phyloP scores from a whole-genome alignment of 306 rosid species.

The Medicago ruthenica region DNA sequence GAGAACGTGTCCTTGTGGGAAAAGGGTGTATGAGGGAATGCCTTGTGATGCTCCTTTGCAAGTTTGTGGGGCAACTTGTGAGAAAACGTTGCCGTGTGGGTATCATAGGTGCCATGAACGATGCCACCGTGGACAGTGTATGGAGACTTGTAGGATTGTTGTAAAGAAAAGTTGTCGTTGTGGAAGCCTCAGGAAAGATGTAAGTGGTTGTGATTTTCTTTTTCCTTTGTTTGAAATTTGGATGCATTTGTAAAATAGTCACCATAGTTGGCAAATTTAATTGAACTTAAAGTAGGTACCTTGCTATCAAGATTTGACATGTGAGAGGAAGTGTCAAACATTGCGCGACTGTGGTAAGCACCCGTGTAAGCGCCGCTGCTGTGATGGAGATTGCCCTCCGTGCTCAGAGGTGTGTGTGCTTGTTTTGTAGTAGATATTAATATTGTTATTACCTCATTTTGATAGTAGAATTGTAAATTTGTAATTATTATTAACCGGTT shows the following conservation, averaged over 20 bases:
- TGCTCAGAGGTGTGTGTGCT: conserved; percentile 82
- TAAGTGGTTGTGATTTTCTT: conserved; percentile 39
- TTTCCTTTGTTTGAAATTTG: conserved; percentile 19
- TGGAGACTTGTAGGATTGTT: conserved; percentile 76
- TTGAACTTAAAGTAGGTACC: conserved; percentile 84
- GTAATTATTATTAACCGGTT: conserved; percentile 25
- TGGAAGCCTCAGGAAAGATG: conserved; percentile 93
- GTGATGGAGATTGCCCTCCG: conserved; percentile 93
- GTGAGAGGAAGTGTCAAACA: conserved; percentile 91
- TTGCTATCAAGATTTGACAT: conserved; percentile 88
- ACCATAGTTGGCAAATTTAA: conserved; percentile 42
- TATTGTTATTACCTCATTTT: conserved; percentile 15
- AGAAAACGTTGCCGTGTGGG: conserved; percentile 73
- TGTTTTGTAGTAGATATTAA: conserved; percentile 22
- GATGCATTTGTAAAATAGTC: conserved; percentile 31
- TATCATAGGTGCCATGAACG: conserved; percentile 84
- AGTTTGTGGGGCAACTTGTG: conserved; percentile 85
- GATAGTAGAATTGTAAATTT: conserved; percentile 11
- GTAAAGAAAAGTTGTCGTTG: conserved; percentile 84
- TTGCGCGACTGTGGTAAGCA: conserved; percentile 88
- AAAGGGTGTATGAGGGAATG: conserved; percentile 72
- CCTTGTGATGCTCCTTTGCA: conserved; percentile 78
- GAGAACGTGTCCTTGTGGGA: conserved; percentile 91
- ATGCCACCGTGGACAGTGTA: conserved; percentile 86
- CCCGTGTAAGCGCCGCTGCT: conserved; percentile 93